Evolutionary conservation across 495 filamentous ascomycete genomes (phyloP), one percentile per base, ranked within the genome.

Genomic region (Aspergillus wentii): DNA sequence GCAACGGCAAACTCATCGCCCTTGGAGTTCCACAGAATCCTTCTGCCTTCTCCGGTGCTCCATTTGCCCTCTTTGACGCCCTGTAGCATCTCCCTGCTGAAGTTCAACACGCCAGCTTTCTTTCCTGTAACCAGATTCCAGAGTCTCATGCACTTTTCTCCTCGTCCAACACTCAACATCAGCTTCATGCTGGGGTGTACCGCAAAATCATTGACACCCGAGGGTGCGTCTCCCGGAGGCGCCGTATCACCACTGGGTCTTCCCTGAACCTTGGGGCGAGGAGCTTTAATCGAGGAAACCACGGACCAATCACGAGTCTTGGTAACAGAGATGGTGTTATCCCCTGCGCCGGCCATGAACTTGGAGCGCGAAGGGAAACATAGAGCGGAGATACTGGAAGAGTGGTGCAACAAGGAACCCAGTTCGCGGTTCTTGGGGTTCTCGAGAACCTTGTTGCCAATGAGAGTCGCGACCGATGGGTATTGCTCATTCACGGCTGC

Each of bases 121-220:
- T 88, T 94, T 3, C 90, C 94, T 18, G 92, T 97, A 50, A 95
- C 87, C 33, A 99, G 54, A 51, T 99, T 97, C 92, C 92, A 99
- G 43, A 97, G 66, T 45, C 92, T 69, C 85, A 99, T 89, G 49
- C 79, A 88, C 36, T 78, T 75, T 69, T 97, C 94, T 27, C 89
- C 89, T 43, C 80, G 85, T 18, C 85, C 80, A 3, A 97, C 89
- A 50, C 78, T 89, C 31, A 99, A 73, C 80, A 95, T 92, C 36
- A 99, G 75, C 67, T 96, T 97, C 75, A 89, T 86, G 61, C 83
- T 89, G 3, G 92, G 94, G 52, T 99, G 94, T 4, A 97, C 80
- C 8, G 94, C 89, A 65, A 97, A 88, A 55, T 89, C 88, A 52
- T 95, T 97, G 30, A 99, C 77, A 9, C 92, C 92, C n/a, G 80